Base-by-base conservation (phyloP, 83 land plant species). In the Diphasiastrum complanatum region DNA sequence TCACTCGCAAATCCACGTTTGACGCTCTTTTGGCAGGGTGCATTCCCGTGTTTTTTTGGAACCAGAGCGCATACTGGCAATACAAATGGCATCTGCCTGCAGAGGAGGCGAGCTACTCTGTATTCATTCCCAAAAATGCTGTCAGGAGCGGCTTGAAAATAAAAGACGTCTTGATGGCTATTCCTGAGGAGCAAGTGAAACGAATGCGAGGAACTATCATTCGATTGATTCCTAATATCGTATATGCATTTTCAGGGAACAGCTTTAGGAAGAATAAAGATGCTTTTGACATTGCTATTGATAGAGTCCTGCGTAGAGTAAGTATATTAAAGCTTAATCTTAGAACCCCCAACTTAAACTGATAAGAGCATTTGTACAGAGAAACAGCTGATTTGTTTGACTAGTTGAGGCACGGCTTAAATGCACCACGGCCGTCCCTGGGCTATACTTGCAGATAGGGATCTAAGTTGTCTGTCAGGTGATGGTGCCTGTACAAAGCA, bases 21-120 rank as follows among this genome's bases (percentile, higher is more conserved):
- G 97, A 91, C 59, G 81, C 91, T 70, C 72, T 91, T 72, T 61
- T 91, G 30, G 86, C 86, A 30, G 96, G 96, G 18, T 78, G 86
- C 58, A 79, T 90, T 41, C 96, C 96, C 45, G 96, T 90, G 14
- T 74, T 91, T 52, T 91, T 91, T 68, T 80, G 81, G 82, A 22
- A 49, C 38, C 64, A 78, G 50, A 75, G 76, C 29, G 86, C 95
- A 5, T 87, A 82, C 65, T 63, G 24, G 40, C 97, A 91, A 74
- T 84, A 91, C 68, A 47, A 66, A 45, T 80, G 84, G 86, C 78
- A 71, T 61, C 62, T 91, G 30, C 89, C 93, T 36, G 67, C 55
- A 6, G 74, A 82, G 11, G 77, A 65, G 19, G 67, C 26, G 41
- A 73, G 78, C 67, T 91, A 80, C 74, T 86, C 96, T 35, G 86